Conservation (phyloP, 2,329 filamentous ascomycete species). For the Allantophomopsis cytisporea region DNA sequence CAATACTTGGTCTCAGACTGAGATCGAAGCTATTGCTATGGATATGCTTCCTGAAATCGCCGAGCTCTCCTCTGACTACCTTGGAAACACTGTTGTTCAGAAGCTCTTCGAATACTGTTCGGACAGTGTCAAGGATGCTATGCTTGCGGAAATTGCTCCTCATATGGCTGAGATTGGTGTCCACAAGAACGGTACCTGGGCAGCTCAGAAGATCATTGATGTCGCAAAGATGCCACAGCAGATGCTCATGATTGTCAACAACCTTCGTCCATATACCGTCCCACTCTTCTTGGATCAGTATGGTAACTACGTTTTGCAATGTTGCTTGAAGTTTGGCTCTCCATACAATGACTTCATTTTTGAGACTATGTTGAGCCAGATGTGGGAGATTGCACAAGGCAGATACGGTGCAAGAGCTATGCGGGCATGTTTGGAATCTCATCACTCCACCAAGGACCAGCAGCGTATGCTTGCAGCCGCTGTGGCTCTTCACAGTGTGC, state of each 20-base stretch:
- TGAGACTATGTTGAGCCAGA: constrained; percentile 84
- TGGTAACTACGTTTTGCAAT: constrained; percentile 96
- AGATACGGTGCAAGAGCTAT: constrained; percentile 91
- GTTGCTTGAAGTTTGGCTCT: constrained; percentile 80
- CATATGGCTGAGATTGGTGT: constrained; percentile 94
- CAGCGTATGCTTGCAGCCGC: constrained; percentile 88
- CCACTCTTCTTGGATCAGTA: constrained; percentile 95
- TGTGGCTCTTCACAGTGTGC: constrained; percentile 92
- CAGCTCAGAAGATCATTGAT: constrained; percentile 97
- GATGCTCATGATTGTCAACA: constrained; percentile 73
- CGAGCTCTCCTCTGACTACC: constrained; percentile 87
- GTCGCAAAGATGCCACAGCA: constrained; percentile 77
- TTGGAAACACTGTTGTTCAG: constrained; percentile 98
- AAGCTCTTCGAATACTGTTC: constrained; percentile 97
- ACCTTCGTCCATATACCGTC: constrained; percentile 74
- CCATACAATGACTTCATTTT: constrained; percentile 96
- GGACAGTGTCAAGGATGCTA: constrained; percentile 77
- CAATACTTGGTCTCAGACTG: constrained; percentile 67
- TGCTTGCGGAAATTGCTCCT: constrained; percentile 78
- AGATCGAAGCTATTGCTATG: constrained; percentile 84
- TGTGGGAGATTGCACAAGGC: constrained; percentile 90
- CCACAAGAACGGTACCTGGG: constrained; percentile 99
- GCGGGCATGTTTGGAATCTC: constrained; percentile 92
- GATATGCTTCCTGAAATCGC: constrained; percentile 96
- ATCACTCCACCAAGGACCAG: constrained; percentile 89